Evolutionary conservation across 2,329 filamentous ascomycete genomes (phyloP), one percentile per base, ranked within the genome.

Genomic region (Colletotrichum noveboracense): DNA sequence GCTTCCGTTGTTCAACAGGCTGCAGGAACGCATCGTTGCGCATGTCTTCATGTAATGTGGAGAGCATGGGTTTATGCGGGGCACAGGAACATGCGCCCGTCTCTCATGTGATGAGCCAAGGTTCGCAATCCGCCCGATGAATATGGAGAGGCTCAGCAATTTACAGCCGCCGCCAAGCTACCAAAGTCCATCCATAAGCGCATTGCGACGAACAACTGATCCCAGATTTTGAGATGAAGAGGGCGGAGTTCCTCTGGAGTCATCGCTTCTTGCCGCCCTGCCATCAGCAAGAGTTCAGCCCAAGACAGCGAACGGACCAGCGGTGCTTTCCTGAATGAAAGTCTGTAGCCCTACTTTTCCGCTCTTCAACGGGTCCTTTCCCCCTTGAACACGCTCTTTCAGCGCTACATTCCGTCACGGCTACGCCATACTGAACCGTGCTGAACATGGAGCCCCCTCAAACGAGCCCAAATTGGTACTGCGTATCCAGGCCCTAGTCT

Each of bases 401-500:
- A 28, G 34, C 13, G 61, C 61, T 64, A 18, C 32, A 21, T 65
- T 34, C 62, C 62, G 69, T 69, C 56, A 67, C 38, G 26, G 43
- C 73, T 73, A 73, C 73, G 38, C 58, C 62, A 75, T 65, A 18
- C 30, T 18, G 67, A 66, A 52, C 61, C 61, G 58, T 70, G 56
- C 66, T 71, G 12, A 28, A 52, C 62, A 66, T 21, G 28, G 62
- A 64, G 58, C 65, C 36, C 67, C 52, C 21, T 28, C 26, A 48
- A 43, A 18, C 52, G 14, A 26, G 21, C 24, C 34, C 36, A 62
- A 38, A 55, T 62, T 61, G 34, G 66, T 24, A 69, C 32, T 16
- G 34, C 34, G 34, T 36, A 36, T 8, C 2, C 13, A 65, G 12
- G 36, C 21, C 65, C 66, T 38, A 38, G 56, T 32, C 26, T 48